Base-by-base conservation (phyloP, 2,329 filamentous ascomycete genomes). In the Clarireedia homoeocarpa region DNA sequence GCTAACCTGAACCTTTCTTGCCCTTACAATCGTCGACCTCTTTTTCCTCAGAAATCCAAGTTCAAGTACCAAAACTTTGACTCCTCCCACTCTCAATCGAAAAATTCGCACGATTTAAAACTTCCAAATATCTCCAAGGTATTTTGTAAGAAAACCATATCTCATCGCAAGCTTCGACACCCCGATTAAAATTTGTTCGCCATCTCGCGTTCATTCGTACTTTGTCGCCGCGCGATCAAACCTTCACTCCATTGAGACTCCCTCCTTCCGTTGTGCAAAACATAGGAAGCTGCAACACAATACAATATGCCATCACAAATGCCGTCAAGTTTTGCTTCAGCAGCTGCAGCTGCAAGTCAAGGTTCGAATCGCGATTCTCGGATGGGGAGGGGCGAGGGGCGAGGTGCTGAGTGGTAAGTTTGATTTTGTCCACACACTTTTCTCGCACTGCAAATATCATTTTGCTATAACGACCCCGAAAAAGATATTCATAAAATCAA, bases 301-400 rank as follows among this genome's bases (percentile, higher is more conserved):
- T 30, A 49, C 44, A 54, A 54, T 54, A 54, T 54, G 52, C 52
- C 52, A 49, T 54, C 52, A 26, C 52, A 49, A 75, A 81, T 90
- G 72, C 84, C 86, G 67, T 89, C 88, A 66, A 91, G 86, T 78
- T 91, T 91, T 75, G 88, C 88, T 71, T 90, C 88, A 70, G 88
- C 88, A 67, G 88, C 88, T 65, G 87, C 88, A 71, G 45, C 52
- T 10, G 52, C 30, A 14, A 87, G 87, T 72, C 86, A 89, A 17
- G 51, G 44, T 51, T 75, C 77, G 70, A 83, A 71, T 73, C 81
- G 78, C 71, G 82, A 81, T 71, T 71, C 75, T 66, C 79, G 78
- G 74, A 81, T 77, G 70, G 74, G 71, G 71, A 51, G 52, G 45
- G 76, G 71, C 67, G 81, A 82, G 64, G 75, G 75, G 59, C 77